Evolutionary conservation across 2,329 filamentous ascomycete genomes (phyloP).

Genomic region (Aspergillus calidoustus): DNA sequence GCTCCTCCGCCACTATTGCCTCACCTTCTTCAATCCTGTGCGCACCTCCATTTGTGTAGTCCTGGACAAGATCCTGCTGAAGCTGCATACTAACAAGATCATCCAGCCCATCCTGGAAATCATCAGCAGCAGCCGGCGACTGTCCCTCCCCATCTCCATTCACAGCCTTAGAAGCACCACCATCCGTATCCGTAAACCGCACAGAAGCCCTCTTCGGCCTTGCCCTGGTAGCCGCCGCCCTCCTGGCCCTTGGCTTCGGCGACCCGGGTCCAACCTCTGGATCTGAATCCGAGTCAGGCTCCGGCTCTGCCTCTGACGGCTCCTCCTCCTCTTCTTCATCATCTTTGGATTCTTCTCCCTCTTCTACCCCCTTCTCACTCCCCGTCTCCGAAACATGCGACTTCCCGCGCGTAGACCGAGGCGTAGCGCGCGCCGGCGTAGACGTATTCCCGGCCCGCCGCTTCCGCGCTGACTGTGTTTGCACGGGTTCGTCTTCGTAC

Average conservation of each 20-base stretch:
- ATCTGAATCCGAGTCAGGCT: constrained; percentile 3
- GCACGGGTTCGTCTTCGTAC: constrained; percentile 33
- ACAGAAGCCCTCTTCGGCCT: constrained; percentile 34
- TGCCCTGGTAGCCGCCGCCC: constrained; percentile 26
- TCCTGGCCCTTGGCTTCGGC: constrained; percentile 23
- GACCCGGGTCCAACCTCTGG: neutral
- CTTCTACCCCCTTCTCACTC: constrained; percentile 27
- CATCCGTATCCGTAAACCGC: constrained; percentile 25
- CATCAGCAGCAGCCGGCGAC: constrained; percentile 33
- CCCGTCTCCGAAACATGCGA: constrained; percentile 23
- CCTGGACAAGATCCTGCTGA: constrained; percentile 38
- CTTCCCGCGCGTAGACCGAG: constrained; percentile 30
- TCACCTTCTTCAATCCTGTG: constrained; percentile 20
- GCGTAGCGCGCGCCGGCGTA: constrained; percentile 19
- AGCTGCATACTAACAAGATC: constrained; percentile 43
- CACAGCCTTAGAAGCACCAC: constrained; percentile 15
- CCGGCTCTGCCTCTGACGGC: constrained; percentile 8
- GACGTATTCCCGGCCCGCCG: constrained; percentile 8
- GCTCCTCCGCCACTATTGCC: constrained; percentile 22
- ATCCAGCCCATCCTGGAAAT: constrained; percentile 40
- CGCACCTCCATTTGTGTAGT: constrained; percentile 19
- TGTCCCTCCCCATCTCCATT: constrained; percentile 15
- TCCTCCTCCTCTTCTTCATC: constrained; percentile 13
- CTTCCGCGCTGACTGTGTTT: constrained; percentile 24
- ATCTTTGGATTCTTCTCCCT: constrained; percentile 17